These are phyloP conservation scores for Cryptococcus maquisensis DNA, from an alignment of 1,284 basidiomycete species.

Conservation along the genomic window DNA sequence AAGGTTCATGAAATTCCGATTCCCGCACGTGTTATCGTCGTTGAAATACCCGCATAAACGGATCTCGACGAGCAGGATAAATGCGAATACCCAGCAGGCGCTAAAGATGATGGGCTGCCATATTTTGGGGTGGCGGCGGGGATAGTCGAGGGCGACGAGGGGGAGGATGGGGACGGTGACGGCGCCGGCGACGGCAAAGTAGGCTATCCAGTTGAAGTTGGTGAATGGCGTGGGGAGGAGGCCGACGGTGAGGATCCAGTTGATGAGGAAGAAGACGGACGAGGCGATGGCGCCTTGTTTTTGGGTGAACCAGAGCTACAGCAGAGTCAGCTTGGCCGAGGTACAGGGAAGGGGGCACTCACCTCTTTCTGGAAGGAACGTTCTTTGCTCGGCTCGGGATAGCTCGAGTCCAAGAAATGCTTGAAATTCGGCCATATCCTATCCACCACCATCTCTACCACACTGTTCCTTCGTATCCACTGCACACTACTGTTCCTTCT, in stretches of 20 bases:
- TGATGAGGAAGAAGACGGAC: conserved; percentile 35
- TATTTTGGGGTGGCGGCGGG: conserved; percentile 26
- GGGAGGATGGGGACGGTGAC: conserved; percentile 39
- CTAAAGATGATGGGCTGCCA: conserved; percentile 40
- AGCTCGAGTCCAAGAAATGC: conserved; percentile 43
- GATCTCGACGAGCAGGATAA: conserved; percentile 41
- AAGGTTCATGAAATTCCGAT: conserved; percentile 29
- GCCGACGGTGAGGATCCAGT: conserved; percentile 35
- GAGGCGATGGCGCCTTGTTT: conserved; percentile 35
- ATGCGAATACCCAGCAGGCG: conserved; percentile 39
- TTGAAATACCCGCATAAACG: conserved; percentile 31
- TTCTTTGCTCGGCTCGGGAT: conserved; percentile 41
- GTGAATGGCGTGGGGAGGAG: conserved; percentile 26
- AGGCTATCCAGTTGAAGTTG: conserved; percentile 28
- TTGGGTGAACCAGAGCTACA: conserved; percentile 36
- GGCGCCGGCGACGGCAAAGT: conserved; percentile 37
- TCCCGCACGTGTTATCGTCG: conserved; percentile 23
- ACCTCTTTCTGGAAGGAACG: conserved; percentile 44
- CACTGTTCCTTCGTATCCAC: conserved; percentile 21
- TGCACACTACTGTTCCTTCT: conserved; percentile 15
- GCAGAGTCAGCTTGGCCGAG: neutral
- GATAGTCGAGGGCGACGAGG: conserved; percentile 39
- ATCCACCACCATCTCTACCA: conserved; percentile 27
- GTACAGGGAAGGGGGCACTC: conserved; percentile 7
- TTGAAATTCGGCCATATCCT: conserved; percentile 32